Percentiles rank a stretch among this genome's conserved stretches.
Conservation (phyloP, 345 rosid genomes). For the Brassica rapa region DNA sequence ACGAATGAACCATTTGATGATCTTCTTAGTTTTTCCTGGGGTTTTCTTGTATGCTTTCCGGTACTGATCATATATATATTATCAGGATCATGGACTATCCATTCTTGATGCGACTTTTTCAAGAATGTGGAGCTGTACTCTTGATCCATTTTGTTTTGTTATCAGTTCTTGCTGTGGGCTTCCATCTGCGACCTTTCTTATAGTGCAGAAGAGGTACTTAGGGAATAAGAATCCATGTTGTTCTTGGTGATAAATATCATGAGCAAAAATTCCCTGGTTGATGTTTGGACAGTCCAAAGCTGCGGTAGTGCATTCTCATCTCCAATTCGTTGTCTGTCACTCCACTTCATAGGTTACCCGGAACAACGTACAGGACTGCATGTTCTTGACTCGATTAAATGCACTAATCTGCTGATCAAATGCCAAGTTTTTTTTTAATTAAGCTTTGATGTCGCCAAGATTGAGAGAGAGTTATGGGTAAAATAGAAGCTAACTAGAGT, state of each 20-base stretch:
- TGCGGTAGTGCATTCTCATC: conserved; percentile 57
- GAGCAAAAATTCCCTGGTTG: conserved; percentile 45
- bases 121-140: neutral
- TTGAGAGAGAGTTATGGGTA: neutral
- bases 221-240: conserved; percentile 6
- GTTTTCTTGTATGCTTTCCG: neutral
- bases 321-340: conserved; percentile 54
- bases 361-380: neutral
- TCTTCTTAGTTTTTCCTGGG: conserved; percentile 55
- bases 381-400: neutral
- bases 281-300: conserved; percentile 50
- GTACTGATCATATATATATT: conserved; percentile 2
- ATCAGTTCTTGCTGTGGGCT: conserved; percentile 29
- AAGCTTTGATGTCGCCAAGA: conserved; percentile 7
- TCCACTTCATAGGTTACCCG: conserved; percentile 59
- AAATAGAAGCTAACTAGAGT: neutral
- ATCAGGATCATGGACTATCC: neutral
- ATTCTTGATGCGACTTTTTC: neutral
- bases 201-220: conserved; percentile 37
- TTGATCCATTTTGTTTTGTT: neutral
- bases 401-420: neutral
- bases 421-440: neutral
- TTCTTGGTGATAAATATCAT: conserved; percentile 52
- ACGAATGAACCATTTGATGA: conserved; percentile 54
- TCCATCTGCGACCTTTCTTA: conserved; percentile 25